Base-by-base conservation (phyloP, 1,139 yeast genomes). In the Lodderomyces beijingensis region DNA sequence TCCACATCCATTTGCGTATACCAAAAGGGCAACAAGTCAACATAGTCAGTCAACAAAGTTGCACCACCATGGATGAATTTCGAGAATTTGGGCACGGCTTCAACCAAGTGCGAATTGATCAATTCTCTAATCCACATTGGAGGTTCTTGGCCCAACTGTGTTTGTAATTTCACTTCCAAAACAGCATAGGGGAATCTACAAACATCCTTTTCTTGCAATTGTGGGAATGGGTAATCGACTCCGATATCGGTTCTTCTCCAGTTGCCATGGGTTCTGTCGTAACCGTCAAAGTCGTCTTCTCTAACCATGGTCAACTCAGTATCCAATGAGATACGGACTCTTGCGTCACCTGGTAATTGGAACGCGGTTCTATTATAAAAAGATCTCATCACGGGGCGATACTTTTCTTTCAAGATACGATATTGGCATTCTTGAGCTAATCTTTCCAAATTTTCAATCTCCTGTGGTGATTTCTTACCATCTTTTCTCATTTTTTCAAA, bases 181-280 rank as follows among this genome's bases (percentile, higher is more conserved):
- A 91, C 96, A 1, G 98, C 98, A 57, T 91, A 91, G 10, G 98
- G 98, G 64, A 91, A 91, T 49, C 96, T 72, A 52, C 91, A 91
- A 33, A 83, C 77, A 54, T 91, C 98, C 43, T 74, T 70, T 29
- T 83, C 91, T 2, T 89, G 77, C 35, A 91, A 69, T 59, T 91
- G 96, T 36, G 68, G 65, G 57, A 91, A 91, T 27, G 98, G 98
- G 76, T 79, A 91, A 59, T 91, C 96, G 25, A 91, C 94, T 28
- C 98, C 98, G 55, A 91, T 91, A 59, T 91, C 98, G 80, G 81
- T 88, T 62, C 98, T 79, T 64, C 98, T 81, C 98, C 98, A 91
- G 62, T 91, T 91, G 27, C 81, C 82, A 46, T 85, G 73, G 3
- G 97, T 87, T 58, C 98, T 78, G 55, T 88, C 94, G 41, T 69